These are phyloP conservation scores for Aspergillus jensenii DNA, from an alignment of 2,329 filamentous ascomycete genomes.

Conservation along the genomic window DNA sequence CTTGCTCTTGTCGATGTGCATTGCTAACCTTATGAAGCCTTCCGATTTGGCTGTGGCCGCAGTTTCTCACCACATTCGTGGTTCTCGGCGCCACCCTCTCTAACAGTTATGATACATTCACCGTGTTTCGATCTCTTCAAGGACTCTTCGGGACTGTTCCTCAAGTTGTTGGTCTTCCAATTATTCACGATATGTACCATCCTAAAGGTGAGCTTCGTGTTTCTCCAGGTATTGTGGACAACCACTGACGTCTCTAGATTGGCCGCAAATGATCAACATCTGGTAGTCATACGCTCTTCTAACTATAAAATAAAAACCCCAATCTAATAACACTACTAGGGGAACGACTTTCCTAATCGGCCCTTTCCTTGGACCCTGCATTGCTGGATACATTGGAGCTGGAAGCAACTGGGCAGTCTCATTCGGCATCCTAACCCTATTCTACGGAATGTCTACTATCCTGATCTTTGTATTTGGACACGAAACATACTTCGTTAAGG, in stretches of 20 bases:
- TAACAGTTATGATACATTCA: constrained; percentile 40
- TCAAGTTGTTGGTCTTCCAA: constrained; percentile 41
- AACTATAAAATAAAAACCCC: too few relatives aligned
- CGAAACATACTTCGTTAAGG: constrained; percentile 33
- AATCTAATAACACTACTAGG: constrained; percentile 14
- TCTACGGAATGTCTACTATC: constrained; percentile 37
- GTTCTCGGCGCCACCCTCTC: constrained; percentile 42
- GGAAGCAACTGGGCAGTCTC: constrained; percentile 32
- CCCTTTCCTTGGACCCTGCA: constrained; percentile 37
- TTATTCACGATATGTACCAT: constrained; percentile 41
- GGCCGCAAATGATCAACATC: constrained; percentile 41
- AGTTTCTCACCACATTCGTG: constrained; percentile 39
- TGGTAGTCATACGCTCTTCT: constrained; percentile 21
- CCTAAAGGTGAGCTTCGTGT: constrained; percentile 20
- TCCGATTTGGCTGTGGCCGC: constrained; percentile 45
- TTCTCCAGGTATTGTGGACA: not conserved
- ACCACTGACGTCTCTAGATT: constrained; percentile 23
- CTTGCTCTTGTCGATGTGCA: constrained; percentile 2
- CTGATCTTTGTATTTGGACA: constrained; percentile 34
- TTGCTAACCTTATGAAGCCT: constrained; percentile 25
- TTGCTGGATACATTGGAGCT: constrained; percentile 39
- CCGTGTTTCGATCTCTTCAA: constrained; percentile 38
- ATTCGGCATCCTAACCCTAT: constrained; percentile 35
- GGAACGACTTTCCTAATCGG: constrained; percentile 39
- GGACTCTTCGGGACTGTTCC: constrained; percentile 41